Evolutionary conservation across 768 basidiomycete species (phyloP), one percentile per base, ranked within the genome.

Genomic region (Amanita pallidorosea): DNA sequence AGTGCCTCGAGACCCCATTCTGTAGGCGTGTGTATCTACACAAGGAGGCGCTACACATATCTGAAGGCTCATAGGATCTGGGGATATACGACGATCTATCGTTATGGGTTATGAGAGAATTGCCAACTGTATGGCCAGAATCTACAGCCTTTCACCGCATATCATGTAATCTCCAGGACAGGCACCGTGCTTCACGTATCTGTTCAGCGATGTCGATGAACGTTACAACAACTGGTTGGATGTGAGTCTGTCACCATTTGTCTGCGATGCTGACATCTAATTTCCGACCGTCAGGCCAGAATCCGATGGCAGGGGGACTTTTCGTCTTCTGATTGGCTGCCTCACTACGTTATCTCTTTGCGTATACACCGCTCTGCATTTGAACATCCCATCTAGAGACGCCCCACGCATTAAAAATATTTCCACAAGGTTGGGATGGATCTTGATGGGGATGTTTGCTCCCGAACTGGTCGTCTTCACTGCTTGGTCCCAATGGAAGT

Each of bases 331-430:
- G 29, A 20, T 35, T 15, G 53, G 54, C 54, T 55, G 54, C 47
- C 41, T 49, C 18, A 56, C 37, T 25, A 46, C 47, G 20, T 36
- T 44, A n/a, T 54, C 36, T 33, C 48, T 55, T 36, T 54, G 34
- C n/a, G 51, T 55, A 8, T 27, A 45, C 44, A 56, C 29, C 36
- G 54, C 47, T 29, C 56, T 47, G 34, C 53, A 23, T 38, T 42
- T 51, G 12, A 45, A 46, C 45, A 37, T 45, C 9, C 53, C 53
- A n/a, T n/a, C 29, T 31, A 36, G 35, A 47, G 45, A 35, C 3
- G 20, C 45, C 20, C n/a, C 12, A 8, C 6, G 25, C 20, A 3
- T 23, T 3, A 5, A 5, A 3, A 45, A 11, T 8, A 5, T 45
- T 15, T 27, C 9, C n/a, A 27, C 25, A 27, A 45, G 5, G 27